Percentiles rank a stretch among this genome's conserved stretches.
Evolutionary conservation across 129 eudicot species (phyloP).

Genomic region (Saposhnikovia divaricata): DNA sequence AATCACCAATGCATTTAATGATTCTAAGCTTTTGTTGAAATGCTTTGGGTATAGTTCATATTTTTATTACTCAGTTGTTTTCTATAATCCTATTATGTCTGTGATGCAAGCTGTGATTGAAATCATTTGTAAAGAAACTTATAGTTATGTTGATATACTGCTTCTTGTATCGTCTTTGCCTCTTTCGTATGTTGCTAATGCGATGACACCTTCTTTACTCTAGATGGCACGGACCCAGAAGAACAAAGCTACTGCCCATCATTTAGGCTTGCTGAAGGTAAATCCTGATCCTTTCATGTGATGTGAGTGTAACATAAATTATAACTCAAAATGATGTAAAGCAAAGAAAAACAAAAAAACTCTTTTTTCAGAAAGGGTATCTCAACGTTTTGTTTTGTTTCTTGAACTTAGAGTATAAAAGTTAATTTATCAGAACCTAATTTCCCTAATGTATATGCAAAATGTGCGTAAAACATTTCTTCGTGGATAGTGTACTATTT

Average conservation of each 20-base stretch:
- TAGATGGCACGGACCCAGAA: slow-evolving; percentile 98
- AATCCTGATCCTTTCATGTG: slow-evolving; percentile 2
- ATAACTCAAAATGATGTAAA: neutral
- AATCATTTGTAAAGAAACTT: neutral
- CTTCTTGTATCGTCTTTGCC: neutral
- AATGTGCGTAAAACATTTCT: neutral
- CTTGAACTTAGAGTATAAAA: neutral
- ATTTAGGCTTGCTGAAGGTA: slow-evolving; percentile 96
- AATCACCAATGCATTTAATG: neutral
- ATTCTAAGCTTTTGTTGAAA: neutral
- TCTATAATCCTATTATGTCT: neutral
- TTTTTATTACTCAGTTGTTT: neutral
- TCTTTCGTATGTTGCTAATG: neutral
- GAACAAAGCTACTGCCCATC: slow-evolving; percentile 99
- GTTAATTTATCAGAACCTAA: neutral
- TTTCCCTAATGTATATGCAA: neutral
- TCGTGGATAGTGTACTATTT: neutral
- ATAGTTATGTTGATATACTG: neutral
- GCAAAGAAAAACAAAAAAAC: neutral
- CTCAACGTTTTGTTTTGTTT: neutral
- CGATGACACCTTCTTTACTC: slow-evolving; percentile 8
- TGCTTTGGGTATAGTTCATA: neutral
- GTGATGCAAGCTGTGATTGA: neutral
- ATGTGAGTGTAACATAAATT: neutral
- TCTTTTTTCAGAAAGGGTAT: neutral